These are phyloP conservation scores for Candida ascalaphidarum DNA, from an alignment of 805 yeast genomes.

Conservation along the genomic window DNA sequence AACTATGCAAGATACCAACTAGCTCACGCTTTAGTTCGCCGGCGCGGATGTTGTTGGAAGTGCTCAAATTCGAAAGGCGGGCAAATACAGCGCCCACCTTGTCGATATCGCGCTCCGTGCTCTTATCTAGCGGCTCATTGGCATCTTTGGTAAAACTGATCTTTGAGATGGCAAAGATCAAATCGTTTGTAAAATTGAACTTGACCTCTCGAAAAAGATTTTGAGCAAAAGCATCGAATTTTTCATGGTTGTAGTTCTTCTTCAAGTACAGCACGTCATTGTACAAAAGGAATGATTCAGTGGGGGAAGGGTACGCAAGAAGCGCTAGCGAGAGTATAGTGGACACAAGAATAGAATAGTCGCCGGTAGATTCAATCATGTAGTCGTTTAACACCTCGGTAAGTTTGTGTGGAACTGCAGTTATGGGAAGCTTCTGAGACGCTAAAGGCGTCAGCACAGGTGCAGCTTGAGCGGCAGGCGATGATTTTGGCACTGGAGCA, in stretches of 20 bases:
- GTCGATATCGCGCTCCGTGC: no score
- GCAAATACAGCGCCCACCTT: no score
- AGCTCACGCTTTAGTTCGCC: no score
- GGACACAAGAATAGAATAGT: conserved; percentile 12
- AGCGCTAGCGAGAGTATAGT: conserved; percentile 23
- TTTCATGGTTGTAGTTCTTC: conserved; percentile 3
- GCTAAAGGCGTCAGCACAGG: conserved; percentile 3
- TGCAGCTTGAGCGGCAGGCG: not conserved
- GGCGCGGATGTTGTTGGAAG: no score
- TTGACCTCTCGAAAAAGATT: conserved; percentile 13
- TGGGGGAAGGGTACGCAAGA: conserved; percentile 21
- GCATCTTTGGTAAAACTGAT: no score
- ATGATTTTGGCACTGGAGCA: not conserved
- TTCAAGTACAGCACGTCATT: conserved; percentile 25
- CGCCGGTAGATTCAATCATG: no score
- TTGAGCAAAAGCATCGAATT: conserved; percentile 9
- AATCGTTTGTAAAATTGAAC: conserved; percentile 11
- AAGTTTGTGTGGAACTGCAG: conserved; percentile 16
- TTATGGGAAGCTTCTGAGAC: conserved; percentile 16
- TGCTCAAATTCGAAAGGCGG: no score
- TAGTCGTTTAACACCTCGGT: conserved; percentile 10
- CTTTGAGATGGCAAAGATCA: no score
- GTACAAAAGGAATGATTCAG: conserved; percentile 23
- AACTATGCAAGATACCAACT: no score
- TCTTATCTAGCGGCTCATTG: no score